Conservation (phyloP, 805 yeast species). For the Myxozyma udenii region DNA sequence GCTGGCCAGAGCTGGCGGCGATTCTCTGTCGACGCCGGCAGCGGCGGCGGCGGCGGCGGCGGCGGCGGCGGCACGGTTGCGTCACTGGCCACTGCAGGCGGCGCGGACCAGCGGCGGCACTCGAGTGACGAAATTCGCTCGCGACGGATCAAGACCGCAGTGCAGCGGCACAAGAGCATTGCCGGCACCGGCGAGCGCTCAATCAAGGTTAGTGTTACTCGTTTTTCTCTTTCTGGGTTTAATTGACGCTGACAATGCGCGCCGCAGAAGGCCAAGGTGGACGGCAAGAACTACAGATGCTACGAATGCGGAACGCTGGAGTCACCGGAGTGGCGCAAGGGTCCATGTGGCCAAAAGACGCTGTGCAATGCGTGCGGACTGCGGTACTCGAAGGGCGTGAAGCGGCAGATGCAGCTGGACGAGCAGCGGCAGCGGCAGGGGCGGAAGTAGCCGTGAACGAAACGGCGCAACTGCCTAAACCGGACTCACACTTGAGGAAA, state of each 20-base stretch:
- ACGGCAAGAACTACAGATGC: conserved; percentile 41
- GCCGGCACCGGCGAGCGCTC: background rate
- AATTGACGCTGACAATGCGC: background rate
- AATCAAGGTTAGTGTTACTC: conserved; percentile 5
- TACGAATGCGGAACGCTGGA: conserved; percentile 68
- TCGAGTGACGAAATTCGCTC: conserved; percentile 10
- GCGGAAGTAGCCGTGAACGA: too few species aligned
- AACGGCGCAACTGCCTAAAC: too few species aligned
- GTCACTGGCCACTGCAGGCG: background rate
- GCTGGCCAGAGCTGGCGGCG: background rate
- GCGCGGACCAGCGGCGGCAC: conserved; percentile 4
- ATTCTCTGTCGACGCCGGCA: background rate
- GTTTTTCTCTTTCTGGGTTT: background rate
- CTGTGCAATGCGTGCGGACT: conserved; percentile 92
- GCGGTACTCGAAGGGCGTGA: conserved; percentile 42
- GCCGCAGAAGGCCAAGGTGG: conserved; percentile 17
- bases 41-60: conserved; percentile 4
- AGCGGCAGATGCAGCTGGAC: conserved; percentile 16
- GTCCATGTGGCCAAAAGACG: conserved; percentile 78
- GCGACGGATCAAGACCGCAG: background rate
- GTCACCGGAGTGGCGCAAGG: conserved; percentile 93
- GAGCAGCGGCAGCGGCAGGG: too few species aligned
- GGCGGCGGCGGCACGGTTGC: too few species aligned
- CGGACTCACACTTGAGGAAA: too few species aligned
- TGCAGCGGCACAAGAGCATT: conserved; percentile 6